These are phyloP conservation scores for Zasmidium cellare DNA, from an alignment of 2,329 filamentous ascomycete genomes.

Conservation along the genomic window DNA sequence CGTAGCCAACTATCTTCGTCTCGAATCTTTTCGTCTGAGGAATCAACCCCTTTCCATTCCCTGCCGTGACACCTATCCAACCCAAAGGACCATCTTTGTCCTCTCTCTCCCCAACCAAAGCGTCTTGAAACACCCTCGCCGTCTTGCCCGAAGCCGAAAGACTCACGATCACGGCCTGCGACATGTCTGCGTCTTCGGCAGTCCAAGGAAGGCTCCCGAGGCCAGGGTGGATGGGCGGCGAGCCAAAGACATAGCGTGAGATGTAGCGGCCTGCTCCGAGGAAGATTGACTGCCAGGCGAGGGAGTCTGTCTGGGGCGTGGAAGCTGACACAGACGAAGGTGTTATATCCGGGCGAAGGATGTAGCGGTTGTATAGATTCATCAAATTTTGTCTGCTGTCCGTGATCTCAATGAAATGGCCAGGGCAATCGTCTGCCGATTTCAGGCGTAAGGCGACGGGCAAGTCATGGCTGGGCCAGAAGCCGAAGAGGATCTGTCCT, in stretches of 20 bases:
- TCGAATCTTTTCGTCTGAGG: background rate
- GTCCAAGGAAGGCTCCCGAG: background rate
- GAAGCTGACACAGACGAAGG: background rate
- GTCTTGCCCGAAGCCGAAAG: slow-evolving; percentile 21
- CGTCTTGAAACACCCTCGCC: slow-evolving; percentile 17
- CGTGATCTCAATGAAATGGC: slow-evolving; percentile 42
- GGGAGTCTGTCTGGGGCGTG: background rate
- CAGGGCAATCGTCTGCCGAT: slow-evolving; percentile 16
- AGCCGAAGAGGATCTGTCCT: slow-evolving; percentile 45
- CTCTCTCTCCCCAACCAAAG: slow-evolving; percentile 8
- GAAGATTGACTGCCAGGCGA: slow-evolving; percentile 3
- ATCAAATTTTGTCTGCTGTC: slow-evolving; percentile 40
- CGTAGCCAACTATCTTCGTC: slow-evolving; percentile 11
- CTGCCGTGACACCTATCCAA: slow-evolving; percentile 16
- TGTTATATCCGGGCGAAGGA: background rate
- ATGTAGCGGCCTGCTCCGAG: slow-evolving; percentile 18
- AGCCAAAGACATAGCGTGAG: slow-evolving; percentile 14
- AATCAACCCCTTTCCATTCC: background rate
- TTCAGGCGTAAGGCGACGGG: slow-evolving; percentile 41
- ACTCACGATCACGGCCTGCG: slow-evolving; percentile 10
- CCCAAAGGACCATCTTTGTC: slow-evolving; percentile 6
- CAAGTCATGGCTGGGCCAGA: slow-evolving; percentile 44
- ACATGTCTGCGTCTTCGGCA: slow-evolving; percentile 15
- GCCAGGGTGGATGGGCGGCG: slow-evolving; percentile 12
- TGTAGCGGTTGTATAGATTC: slow-evolving; percentile 50